phyloP scores from a whole-genome alignment of 371 early-diverging fungal species.

The Sporodiniella umbellata region DNA sequence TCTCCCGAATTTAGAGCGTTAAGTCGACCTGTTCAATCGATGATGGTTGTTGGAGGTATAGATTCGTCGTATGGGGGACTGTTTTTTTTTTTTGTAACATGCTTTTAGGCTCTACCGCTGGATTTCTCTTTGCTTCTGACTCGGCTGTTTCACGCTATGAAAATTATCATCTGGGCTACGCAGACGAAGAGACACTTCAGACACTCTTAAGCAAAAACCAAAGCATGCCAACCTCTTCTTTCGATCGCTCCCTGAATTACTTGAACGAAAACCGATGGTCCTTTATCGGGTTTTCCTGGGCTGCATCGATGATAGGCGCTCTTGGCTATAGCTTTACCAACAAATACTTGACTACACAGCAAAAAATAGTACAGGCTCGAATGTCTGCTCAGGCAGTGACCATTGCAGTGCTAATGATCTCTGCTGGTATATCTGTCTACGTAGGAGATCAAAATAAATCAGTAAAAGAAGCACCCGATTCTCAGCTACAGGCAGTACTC shows the following conservation, averaged over 20 bases:
- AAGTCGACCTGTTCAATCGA: constrained; percentile 35
- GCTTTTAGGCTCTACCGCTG: constrained; percentile 33
- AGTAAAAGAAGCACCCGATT: constrained; percentile 31
- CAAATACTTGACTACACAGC: constrained; percentile 64
- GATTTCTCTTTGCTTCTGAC: constrained; percentile 45
- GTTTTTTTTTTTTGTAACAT: constrained; percentile 3
- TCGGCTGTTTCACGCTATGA: constrained; percentile 35
- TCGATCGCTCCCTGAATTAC: constrained; percentile 29
- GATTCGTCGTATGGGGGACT: too few relatives aligned
- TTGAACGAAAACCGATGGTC: constrained; percentile 50
- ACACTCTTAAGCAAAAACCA: constrained; percentile 7
- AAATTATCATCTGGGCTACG: constrained; percentile 39
- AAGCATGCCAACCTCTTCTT: constrained; percentile 15
- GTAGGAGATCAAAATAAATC: constrained; percentile 32
- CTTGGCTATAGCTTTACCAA: constrained; percentile 65
- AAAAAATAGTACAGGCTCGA: constrained; percentile 76
- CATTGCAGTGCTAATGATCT: constrained; percentile 47
- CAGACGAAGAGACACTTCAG: constrained; percentile 33
- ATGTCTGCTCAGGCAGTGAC: constrained; percentile 62
- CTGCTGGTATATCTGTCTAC: constrained; percentile 47
- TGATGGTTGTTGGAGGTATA: constrained; percentile 42
- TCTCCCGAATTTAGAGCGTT: constrained; percentile 44
- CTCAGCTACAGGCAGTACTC: constrained; percentile 44
- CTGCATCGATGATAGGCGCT: constrained; percentile 64
- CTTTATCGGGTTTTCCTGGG: constrained; percentile 65